Conservation (phyloP, 2,329 filamentous ascomycete species). For the Elsinoe perseae region DNA sequence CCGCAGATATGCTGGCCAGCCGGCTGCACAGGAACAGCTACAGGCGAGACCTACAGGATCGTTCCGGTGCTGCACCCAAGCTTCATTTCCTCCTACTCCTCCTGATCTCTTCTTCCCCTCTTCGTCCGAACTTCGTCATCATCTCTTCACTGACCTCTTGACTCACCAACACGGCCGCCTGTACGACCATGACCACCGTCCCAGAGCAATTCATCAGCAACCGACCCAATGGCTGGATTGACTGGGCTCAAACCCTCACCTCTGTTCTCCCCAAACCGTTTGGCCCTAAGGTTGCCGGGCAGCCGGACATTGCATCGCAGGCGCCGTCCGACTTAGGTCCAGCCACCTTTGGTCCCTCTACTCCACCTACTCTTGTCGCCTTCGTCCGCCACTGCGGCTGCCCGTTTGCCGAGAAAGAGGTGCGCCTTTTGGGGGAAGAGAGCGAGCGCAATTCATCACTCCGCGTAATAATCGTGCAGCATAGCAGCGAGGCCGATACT, state of each 20-base stretch:
- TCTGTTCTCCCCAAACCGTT: constrained; percentile 18
- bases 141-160: no score
- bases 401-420: constrained; percentile 50
- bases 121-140: no score
- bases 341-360: constrained; percentile 3
- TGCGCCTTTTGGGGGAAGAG: constrained; percentile 46
- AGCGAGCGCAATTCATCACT: constrained; percentile 45
- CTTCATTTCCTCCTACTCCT: no score
- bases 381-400: constrained; percentile 69
- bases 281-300: constrained; percentile 1
- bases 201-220: constrained; percentile 15
- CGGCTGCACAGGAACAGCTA: no score
- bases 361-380: constrained; percentile 53
- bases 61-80: no score
- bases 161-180: no score
- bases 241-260: constrained; percentile 13
- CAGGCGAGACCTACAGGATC: no score
- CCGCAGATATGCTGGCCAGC: no score
- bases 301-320: constrained; percentile 15
- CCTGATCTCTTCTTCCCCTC: no score
- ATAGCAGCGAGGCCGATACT: constrained; percentile 48
- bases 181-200: constrained; percentile 15
- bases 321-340: constrained; percentile 15
- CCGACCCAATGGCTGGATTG: constrained; percentile 14
- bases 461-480: constrained; percentile 56